Evolutionary conservation across 164 flowering plant species (phyloP).

Genomic region (Berberis thunbergii): DNA sequence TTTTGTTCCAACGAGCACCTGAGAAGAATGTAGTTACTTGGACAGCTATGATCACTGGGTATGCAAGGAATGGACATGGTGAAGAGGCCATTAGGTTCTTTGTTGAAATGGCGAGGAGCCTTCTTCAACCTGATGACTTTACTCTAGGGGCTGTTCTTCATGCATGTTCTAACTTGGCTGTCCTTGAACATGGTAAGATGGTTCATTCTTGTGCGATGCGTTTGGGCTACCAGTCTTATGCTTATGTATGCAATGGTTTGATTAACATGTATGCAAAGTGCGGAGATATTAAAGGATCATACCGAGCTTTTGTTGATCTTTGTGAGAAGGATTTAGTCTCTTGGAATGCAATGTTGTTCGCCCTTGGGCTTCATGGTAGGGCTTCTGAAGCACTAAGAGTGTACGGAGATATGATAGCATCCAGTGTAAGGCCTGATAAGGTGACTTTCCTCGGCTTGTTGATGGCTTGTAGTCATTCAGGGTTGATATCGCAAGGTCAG

Average conservation of each 20-base stretch:
- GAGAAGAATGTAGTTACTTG: conserved; percentile 52
- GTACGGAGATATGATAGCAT: conserved; percentile 32
- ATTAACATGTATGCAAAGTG: conserved; percentile 72
- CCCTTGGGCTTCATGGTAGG: conserved; percentile 46
- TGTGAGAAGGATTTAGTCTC: conserved; percentile 31
- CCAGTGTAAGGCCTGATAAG: conserved; percentile 34
- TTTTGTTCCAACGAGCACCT: conserved; percentile 34
- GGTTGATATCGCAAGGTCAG: conserved; percentile 32
- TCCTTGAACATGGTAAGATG: conserved; percentile 43
- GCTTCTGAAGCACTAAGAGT: conserved; percentile 30
- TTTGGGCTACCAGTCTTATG: conserved; percentile 34
- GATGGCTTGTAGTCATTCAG: conserved; percentile 56
- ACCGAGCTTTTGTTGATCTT: conserved; percentile 33
- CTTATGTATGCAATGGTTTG: conserved; percentile 57
- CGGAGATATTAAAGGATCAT: conserved; percentile 44
- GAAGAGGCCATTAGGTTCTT: conserved; percentile 41
- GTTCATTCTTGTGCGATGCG: conserved; percentile 38
- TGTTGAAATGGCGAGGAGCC: conserved; percentile 29
- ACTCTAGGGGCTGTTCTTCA: conserved; percentile 56
- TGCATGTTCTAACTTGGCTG: conserved; percentile 57
- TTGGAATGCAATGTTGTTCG: conserved; percentile 68
- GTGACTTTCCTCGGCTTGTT: conserved; percentile 52
- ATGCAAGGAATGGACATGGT: conserved; percentile 43
- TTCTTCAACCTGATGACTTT: conserved; percentile 43
- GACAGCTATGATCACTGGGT: conserved; percentile 72